phyloP scores from a whole-genome alignment of 305 asterid species.

The Solanum chacoense region DNA sequence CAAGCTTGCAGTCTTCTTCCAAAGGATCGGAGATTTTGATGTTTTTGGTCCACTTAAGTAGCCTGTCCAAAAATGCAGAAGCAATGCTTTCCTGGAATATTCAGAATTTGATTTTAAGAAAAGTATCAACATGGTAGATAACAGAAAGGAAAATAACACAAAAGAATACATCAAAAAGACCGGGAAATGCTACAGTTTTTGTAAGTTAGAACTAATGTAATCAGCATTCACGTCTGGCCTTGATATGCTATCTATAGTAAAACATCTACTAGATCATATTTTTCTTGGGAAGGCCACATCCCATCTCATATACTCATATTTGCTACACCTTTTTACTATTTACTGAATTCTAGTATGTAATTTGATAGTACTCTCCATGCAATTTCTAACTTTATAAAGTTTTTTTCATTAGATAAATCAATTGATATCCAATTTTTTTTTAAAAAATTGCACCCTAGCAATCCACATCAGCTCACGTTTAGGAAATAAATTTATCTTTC shows the following conservation, averaged over 20 bases:
- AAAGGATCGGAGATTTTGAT: constrained; percentile 36
- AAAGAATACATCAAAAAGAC: background rate
- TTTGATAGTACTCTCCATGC: background rate
- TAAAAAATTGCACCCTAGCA: background rate
- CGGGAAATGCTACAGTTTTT: background rate
- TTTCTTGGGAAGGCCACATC: background rate
- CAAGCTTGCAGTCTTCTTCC: constrained; percentile 41
- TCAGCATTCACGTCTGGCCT: background rate
- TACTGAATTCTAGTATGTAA: background rate
- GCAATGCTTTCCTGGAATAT: constrained; percentile 35
- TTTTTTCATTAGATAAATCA: background rate
- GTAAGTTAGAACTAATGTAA: background rate
- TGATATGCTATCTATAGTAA: background rate
- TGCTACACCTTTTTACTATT: background rate
- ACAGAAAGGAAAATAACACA: background rate
- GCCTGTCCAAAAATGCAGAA: constrained; percentile 27
- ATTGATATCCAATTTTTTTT: background rate
- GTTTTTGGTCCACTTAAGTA: constrained; percentile 28
- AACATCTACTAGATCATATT: background rate
- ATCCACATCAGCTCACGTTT: background rate
- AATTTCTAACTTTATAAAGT: background rate
- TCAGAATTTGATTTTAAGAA: background rate
- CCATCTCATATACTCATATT: background rate
- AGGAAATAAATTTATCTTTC: background rate
- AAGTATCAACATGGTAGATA: background rate